Conservation (phyloP, 371 early-diverging fungal genomes). For the Parasitella parasitica region DNA sequence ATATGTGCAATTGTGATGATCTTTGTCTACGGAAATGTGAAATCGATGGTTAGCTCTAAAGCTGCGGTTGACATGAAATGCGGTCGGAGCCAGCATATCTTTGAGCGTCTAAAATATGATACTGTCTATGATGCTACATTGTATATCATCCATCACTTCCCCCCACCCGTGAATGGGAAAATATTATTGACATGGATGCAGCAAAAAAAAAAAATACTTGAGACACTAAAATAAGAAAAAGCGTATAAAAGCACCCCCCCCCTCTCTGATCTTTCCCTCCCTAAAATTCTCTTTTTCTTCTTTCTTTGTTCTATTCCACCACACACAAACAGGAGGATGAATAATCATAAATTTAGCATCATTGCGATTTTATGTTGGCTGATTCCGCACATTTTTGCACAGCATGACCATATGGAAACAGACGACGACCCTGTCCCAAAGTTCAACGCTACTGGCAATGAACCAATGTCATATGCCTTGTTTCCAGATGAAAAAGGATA, state of each 20-base stretch:
- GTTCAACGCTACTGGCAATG: constrained; percentile 48
- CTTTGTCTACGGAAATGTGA: no score
- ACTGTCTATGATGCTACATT: no score
- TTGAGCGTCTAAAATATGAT: background rate
- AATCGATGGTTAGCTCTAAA: no score
- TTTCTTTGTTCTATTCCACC: background rate
- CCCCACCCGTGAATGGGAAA: background rate
- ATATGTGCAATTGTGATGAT: no score
- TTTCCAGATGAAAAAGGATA: constrained; percentile 41
- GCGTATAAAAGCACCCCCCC: background rate
- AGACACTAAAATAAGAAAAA: background rate
- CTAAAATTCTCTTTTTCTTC: background rate
- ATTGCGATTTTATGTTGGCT: background rate
- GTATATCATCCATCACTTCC: background rate
- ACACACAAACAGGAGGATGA: no score
- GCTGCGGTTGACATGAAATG: no score
- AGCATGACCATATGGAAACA: constrained; percentile 35
- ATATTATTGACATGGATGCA: background rate
- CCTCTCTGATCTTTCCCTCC: background rate
- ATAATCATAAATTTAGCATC: background rate
- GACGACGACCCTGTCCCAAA: constrained; percentile 36
- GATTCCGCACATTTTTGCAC: constrained; percentile 15
- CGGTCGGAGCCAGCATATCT: no score
- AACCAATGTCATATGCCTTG: constrained; percentile 53
- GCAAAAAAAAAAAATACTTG: background rate